Evolutionary conservation across 257 asterid species (phyloP), one percentile per base, ranked within the genome.

Genomic region (Pogostemon cablin): DNA sequence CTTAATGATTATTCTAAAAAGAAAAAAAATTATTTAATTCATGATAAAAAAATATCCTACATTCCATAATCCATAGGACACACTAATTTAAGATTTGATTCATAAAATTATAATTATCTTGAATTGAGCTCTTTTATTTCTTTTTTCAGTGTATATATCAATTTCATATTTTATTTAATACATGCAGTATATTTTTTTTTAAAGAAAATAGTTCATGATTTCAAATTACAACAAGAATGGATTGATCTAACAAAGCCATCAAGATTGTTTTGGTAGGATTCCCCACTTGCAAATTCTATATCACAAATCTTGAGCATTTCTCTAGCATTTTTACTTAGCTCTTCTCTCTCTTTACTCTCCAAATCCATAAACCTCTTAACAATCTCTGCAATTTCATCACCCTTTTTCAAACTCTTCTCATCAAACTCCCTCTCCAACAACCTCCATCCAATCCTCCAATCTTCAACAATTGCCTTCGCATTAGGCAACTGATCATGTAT

Each of bases 391-490:
- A 88, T 85, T n/a, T 80, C 77, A 5, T 69, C 74, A 2, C 81
- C n/a, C 48, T 15, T 70, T 12, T 65, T 79, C 80, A 81, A 72
- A 8, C 68, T 6, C 8, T 56, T 73, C 0, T 81, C 75, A 5
- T 58, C 76, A 37, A 65, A 79, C 72, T 58, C 84, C 10, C 78
- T 63, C 84, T 76, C 75, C 83, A 71, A 57, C 60, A 87, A 75
- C 74, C 84, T 83, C 88, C 86, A 67, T 4, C 95, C 97, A 0
- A 78, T 71, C 69, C 69, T 77, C 95, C 93, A 88, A 4, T 84
- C 91, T 35, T 84, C 82, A 4, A 83, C 91, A 3, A 87, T 75
- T 37, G 67, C 77, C 81, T 86, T 88, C 4, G 88, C 76, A 46
- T 88, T 80, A 0, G 85, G 70, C 5, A 48, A 17, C 40, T 90